Conservation (phyloP, 2,329 filamentous ascomycete genomes). For the Diaporthe sp. region DNA sequence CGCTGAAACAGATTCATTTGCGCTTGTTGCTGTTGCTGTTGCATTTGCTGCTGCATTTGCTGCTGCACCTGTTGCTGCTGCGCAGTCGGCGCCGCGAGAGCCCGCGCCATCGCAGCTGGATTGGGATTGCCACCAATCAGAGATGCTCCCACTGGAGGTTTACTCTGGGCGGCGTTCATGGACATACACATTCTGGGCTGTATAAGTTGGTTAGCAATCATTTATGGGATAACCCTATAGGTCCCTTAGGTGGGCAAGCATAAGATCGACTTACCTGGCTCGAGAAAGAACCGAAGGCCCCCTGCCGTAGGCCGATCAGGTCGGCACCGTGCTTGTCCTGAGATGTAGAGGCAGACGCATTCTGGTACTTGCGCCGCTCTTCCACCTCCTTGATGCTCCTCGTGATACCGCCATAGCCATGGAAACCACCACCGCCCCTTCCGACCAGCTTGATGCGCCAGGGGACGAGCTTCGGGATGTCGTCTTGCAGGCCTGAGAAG, state of each 20-base stretch:
- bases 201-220: neutral
- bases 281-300: too few relatives aligned
- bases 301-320: neutral
- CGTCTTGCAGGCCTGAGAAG: slow-evolving; percentile 65
- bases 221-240: neutral
- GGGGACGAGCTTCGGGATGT: slow-evolving; percentile 62
- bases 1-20: too few relatives aligned
- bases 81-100: too few relatives aligned
- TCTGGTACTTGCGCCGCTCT: slow-evolving; percentile 44
- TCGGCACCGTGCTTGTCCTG: neutral
- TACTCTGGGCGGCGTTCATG: too few relatives aligned
- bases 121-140: too few relatives aligned
- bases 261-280: neutral
- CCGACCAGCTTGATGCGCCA: slow-evolving; percentile 66
- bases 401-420: slow-evolving; percentile 42
- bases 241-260: too few relatives aligned
- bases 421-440: slow-evolving; percentile 32
- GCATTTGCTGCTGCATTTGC: neutral
- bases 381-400: slow-evolving; percentile 52
- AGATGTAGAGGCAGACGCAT: neutral
- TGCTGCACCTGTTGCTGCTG: neutral
- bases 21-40: neutral
- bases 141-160: too few relatives aligned
- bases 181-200: too few relatives aligned
- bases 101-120: too few relatives aligned